Evolutionary conservation across 2,329 filamentous ascomycete species (phyloP), one percentile per base, ranked within the genome.

Genomic region (Aspergillus viridinutans): DNA sequence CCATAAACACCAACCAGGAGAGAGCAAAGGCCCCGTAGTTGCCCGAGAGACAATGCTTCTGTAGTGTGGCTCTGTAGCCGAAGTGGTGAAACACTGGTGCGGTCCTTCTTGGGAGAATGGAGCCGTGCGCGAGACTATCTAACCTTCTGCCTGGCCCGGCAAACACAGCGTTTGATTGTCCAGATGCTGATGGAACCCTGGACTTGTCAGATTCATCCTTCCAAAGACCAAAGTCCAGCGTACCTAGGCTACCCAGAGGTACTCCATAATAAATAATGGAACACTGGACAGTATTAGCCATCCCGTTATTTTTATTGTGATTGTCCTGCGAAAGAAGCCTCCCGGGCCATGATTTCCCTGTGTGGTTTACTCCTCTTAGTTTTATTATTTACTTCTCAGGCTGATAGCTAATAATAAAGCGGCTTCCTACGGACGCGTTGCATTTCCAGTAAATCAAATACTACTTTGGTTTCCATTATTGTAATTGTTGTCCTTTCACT

Each of bases 31-130:
- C 32, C 29, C 38, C 38, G 26, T 40, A 57, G 58, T 62, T 62
- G 60, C 60, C 61, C 21, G 56, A 62, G 60, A 61, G 60, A 63
- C 58, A 25, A 29, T 20, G 45, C 45, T 28, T 38, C 26, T 28
- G 45, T 20, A 45, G n/a, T 45, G 42, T 45, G 42, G 42, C 42
- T 45, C 9, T 45, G 42, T 20, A 45, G 21, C 42, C 42, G 42
- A 47, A 40, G 21, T 59, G 42, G 61, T 66, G 64, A 66, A 66
- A 66, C 64, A 60, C 63, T 64, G 63, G 63, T 61, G 61, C 53
- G 43, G 56, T 58, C 58, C 49, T 47, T 55, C 38, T 42, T 50
- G 20, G 23, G 12, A 45, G n/a, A 12, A 12, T 43, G 48, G 43
- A 56, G 58, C 54, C 56, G 51, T 58, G 58, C 52, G 54, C 54